Conservation (phyloP, 1,284 basidiomycete species). For the Ustilago hordei region DNA sequence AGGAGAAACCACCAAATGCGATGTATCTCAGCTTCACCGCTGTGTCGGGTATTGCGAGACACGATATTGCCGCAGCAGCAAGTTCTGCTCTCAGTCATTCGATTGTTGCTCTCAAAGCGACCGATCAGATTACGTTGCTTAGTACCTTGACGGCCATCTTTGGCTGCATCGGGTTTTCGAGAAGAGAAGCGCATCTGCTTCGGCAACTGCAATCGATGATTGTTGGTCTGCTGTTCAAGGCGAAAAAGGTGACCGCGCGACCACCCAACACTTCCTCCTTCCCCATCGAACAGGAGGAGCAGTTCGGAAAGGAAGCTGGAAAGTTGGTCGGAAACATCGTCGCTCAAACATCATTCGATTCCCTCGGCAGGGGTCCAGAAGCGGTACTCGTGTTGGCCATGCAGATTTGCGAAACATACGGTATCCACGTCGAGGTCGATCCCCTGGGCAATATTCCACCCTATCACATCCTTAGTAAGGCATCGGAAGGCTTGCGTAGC, state of each 20-base stretch:
- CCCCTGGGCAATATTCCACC: constrained; percentile 54
- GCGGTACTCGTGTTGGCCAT: constrained; percentile 64
- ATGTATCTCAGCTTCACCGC: constrained; percentile 56
- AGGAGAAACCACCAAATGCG: constrained; percentile 47
- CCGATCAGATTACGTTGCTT: constrained; percentile 63
- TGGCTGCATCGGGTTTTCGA: constrained; percentile 61
- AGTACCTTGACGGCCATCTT: constrained; percentile 58
- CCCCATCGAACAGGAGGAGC: constrained; percentile 35
- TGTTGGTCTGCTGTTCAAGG: constrained; percentile 49
- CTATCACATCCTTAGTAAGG: constrained; percentile 59
- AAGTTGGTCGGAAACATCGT: constrained; percentile 52
- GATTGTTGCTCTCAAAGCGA: constrained; percentile 56
- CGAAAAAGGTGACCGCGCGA: constrained; percentile 24
- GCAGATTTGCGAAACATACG: constrained; percentile 66
- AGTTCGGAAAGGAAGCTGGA: constrained; percentile 22
- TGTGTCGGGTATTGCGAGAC: constrained; percentile 53
- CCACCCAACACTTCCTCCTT: constrained; percentile 27
- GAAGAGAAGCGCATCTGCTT: constrained; percentile 61
- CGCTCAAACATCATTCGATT: constrained; percentile 38
- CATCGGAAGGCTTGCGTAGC: constrained; percentile 45
- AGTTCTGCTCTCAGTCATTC: constrained; percentile 59
- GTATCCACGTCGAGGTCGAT: constrained; percentile 61
- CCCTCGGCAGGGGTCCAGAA: constrained; percentile 44
- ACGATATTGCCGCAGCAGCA: constrained; percentile 63
- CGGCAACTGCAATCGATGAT: constrained; percentile 59